A percentile compares a stretch with the other conserved stretches of the same genome.
Conservation (phyloP, 1,284 basidiomycete species). For the Hemileia vastatrix region DNA sequence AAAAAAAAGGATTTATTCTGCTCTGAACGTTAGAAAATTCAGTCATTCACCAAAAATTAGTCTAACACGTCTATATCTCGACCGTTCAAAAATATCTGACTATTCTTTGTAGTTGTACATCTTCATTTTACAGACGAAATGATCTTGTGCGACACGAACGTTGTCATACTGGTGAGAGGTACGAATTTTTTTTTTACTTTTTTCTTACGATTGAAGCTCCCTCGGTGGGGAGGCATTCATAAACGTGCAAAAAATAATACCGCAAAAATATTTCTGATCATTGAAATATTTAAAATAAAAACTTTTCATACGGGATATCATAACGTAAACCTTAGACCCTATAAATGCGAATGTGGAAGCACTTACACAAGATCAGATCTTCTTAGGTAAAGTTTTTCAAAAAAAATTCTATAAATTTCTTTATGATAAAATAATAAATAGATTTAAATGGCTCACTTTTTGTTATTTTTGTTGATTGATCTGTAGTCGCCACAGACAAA, state of each 20-base stretch:
- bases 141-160: conserved; percentile 16
- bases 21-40: no score
- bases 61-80: no score
- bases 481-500: conserved; percentile 11
- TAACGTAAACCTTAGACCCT: background rate
- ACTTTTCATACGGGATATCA: background rate
- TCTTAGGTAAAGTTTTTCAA: background rate
- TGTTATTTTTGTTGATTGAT: background rate
- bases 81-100: no score
- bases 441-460: background rate
- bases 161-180: conserved; percentile 17
- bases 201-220: background rate
- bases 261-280: background rate
- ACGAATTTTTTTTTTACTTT: background rate
- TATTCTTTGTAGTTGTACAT: conserved; percentile 10
- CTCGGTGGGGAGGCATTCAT: no score
- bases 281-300: background rate
- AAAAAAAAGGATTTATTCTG: no score
- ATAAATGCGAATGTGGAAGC: conserved; percentile 18
- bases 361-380: conserved; percentile 19
- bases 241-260: background rate
- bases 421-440: background rate
- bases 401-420: background rate
- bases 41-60: no score
- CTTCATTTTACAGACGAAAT: conserved; percentile 20